Base-by-base conservation (phyloP, 805 yeast genomes). In the Zygosaccharomyces pseudorouxii region DNA sequence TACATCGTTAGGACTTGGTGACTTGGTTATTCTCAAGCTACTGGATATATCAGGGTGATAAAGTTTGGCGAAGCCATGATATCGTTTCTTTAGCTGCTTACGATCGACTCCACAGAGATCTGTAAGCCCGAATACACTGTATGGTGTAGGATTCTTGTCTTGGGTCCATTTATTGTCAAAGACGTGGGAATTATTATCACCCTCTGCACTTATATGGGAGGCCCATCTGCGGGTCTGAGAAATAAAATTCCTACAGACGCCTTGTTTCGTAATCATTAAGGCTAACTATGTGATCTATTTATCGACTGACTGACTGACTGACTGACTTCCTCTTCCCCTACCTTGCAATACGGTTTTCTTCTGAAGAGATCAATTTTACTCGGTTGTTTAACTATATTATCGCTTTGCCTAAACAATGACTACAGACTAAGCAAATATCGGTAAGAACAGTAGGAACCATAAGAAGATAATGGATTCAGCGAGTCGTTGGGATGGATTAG, bases 21-120 rank as follows among this genome's bases (percentile, higher is more conserved):
- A 45, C 23, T 49, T 33, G 16, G 49, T 50, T 4, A 78, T 62
- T 4, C 53, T 50, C 11, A 55, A 48, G 29, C 65, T 62, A 14
- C 57, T 51, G 2, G 72, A 57, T 2, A 76, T 62, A 60, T 89
- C 97, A 0, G 97, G 97, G 62, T 89, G 97, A 57, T 89, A 89
- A 8, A 81, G 60, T 63, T 85, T 86, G 9, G 89, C 89, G 41
- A 80, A 69, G 46, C 77, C 72, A 55, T 76, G 78, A 58, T 83
- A 85, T 39, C 75, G 74, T 22, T 67, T 53, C 51, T 78, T 78
- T 43, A 83, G 65, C 27, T 63, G 53, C 9, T 57, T 64, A 43
- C 63, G 63, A 47, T 75, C 74, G 38, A 75, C 64, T 20, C 62
- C 62, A 1, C 57, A 56, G 0, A 65, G 62, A 14, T 42, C 42